Conservation (phyloP, 2,329 filamentous ascomycete genomes). For the Hypoxylon rubiginosum region DNA sequence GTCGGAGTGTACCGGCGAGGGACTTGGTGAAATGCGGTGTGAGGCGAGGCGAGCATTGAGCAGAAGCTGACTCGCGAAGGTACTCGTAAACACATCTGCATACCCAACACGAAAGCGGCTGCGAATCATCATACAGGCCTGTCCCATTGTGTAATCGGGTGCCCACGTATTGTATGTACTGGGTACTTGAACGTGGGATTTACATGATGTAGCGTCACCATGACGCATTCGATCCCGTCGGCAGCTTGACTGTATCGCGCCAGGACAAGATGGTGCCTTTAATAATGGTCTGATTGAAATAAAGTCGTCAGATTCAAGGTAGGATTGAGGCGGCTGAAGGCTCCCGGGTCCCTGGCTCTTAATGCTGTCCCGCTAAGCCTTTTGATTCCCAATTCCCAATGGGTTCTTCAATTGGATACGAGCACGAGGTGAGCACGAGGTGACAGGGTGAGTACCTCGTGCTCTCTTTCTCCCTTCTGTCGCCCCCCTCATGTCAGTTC, state of each 20-base stretch:
- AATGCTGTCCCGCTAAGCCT: neutral
- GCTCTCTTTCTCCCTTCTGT: neutral
- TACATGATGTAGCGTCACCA: constrained; percentile 18
- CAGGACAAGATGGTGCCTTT: neutral
- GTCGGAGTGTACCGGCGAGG: constrained; percentile 21
- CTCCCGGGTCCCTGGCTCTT: constrained; percentile 1
- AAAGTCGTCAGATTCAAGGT: neutral
- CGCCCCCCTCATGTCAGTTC: neutral
- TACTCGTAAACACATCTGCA: neutral
- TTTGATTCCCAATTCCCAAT: neutral
- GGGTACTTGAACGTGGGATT: neutral
- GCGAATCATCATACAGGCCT: neutral
- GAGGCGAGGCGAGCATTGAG: constrained; percentile 16
- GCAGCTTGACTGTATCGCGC: neutral
- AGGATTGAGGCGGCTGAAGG: constrained; percentile 8
- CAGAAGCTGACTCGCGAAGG: neutral
- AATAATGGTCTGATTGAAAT: neutral
- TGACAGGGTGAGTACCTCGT: neutral
- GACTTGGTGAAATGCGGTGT: constrained; percentile 22
- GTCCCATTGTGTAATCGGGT: neutral
- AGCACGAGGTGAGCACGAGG: neutral
- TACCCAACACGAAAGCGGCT: neutral
- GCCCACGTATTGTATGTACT: neutral
- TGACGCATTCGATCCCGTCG: constrained; percentile 24
- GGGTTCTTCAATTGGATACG: neutral